phyloP scores from a whole-genome alignment of 441 rosid species.

The Daphne laureola region DNA sequence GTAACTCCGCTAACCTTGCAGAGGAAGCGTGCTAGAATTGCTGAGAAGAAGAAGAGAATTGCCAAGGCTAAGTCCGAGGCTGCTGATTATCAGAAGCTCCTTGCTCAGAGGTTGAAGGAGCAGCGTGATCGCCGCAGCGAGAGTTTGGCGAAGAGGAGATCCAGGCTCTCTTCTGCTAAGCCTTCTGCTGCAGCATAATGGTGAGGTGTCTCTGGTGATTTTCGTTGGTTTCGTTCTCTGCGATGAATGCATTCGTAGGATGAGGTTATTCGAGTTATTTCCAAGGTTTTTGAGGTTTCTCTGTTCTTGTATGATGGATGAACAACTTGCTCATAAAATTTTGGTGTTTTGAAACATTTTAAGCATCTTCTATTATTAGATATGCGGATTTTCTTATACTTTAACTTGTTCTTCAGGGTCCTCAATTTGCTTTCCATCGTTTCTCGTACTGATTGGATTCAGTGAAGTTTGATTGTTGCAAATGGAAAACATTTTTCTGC shows the following conservation, averaged over 20 bases:
- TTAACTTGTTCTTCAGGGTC: no score
- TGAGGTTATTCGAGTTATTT: no score
- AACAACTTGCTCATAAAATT: no score
- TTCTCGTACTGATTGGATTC: no score
- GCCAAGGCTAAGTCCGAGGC: conserved; percentile 66
- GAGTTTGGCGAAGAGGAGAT: conserved; percentile 68
- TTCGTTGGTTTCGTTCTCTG: conserved; percentile 7
- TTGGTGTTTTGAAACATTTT: no score
- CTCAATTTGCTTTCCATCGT: no score
- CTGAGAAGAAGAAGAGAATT: conserved; percentile 63
- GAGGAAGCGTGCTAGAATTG: conserved; percentile 56
- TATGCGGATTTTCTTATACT: no score
- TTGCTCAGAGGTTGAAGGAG: conserved; percentile 60
- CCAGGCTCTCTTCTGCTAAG: conserved; percentile 59
- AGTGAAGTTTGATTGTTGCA: no score
- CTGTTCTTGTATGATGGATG: no score
- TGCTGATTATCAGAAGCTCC: conserved; percentile 62
- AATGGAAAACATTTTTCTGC: no score
- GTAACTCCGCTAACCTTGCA: conserved; percentile 60
- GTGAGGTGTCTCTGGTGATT: neutral
- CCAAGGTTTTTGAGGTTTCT: no score
- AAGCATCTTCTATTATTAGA: no score
- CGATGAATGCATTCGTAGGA: conserved; percentile 1
- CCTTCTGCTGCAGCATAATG: conserved; percentile 38
- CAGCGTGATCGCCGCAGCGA: conserved; percentile 64